Base-by-base conservation (phyloP, 2,329 filamentous ascomycete genomes). In the Hypoxylon sp. region DNA sequence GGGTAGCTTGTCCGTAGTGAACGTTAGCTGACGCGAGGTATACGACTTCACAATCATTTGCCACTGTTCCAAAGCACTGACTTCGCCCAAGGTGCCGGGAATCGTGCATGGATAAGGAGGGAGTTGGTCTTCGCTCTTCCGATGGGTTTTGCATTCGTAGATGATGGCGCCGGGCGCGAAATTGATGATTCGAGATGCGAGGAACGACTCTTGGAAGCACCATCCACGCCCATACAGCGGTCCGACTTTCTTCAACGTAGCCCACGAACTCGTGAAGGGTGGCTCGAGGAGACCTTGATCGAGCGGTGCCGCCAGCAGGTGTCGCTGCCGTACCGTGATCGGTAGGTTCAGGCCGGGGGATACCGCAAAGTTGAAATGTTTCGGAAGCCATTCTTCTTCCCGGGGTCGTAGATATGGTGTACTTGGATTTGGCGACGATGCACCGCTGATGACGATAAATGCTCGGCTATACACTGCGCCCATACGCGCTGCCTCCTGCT, bases 151-250 rank as follows among this genome's bases (percentile, higher is more conserved):
- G 28, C 62, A 68, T 41, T 68, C 59, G 50, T 58, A 68, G 13
- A 68, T 66, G 49, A 68, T 51, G 37, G 59, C 56, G 6, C 62
- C 62, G 4, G 59, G 62, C 1, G 62, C 44, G 28, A 68, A 68
- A 15, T 64, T 53, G 13, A 68, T 32, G 34, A 66, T 63, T 15
- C 59, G 59, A 3, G 46, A 32, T 2, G 65, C 59, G 37, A 68
- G 65, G 54, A 60, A 65, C 2, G 59, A 65, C 34, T 65, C 62
- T 15, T 68, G 62, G 28, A 68, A 68, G 39, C 59, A 68, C 65
- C 65, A 65, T 2, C 62, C 62, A 3, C 62, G 59, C 8, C 50
- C 34, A n/a, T 65, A 63, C 13, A 65, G 47, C 8, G 65, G 62
- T 1, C 65, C 65, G 19, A 68, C 56, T 28, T 64, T 59, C 48